These are phyloP conservation scores for Ustilago hordei DNA, from an alignment of 1,284 basidiomycete species.

Conservation along the genomic window DNA sequence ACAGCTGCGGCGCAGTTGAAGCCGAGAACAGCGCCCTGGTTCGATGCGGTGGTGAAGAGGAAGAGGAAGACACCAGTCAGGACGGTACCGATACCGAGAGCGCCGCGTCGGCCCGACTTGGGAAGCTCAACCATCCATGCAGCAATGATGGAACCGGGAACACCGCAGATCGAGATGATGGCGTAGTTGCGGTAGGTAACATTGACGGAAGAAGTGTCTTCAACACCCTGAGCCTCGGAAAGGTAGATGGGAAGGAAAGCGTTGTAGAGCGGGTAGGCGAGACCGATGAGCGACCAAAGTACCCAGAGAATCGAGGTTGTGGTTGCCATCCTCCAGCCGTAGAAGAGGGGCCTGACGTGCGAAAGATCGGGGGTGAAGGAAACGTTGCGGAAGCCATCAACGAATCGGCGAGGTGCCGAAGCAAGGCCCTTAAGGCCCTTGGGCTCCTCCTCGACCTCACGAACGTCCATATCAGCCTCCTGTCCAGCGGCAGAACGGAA, in stretches of 20 bases:
- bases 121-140: slow-evolving; percentile 67
- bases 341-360: slow-evolving; percentile 65
- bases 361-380: slow-evolving; percentile 54
- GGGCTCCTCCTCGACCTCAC: slow-evolving; percentile 25
- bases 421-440: slow-evolving; percentile 25
- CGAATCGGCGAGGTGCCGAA: slow-evolving; percentile 24
- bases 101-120: slow-evolving; percentile 64
- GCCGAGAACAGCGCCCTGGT: slow-evolving; percentile 53
- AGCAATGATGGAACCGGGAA: slow-evolving; percentile 67
- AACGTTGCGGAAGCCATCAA: slow-evolving; percentile 24
- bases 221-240: slow-evolving; percentile 31
- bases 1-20: slow-evolving; percentile 64
- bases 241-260: slow-evolving; percentile 68
- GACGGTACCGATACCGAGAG: slow-evolving; percentile 66
- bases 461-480: slow-evolving; percentile 50
- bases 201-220: slow-evolving; percentile 24
- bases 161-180: slow-evolving; percentile 67
- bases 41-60: slow-evolving; percentile 60
- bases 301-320: slow-evolving; percentile 61
- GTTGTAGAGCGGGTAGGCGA: slow-evolving; percentile 69
- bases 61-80: slow-evolving; percentile 68
- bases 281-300: slow-evolving; percentile 67
- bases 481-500: slow-evolving; percentile 67
- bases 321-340: slow-evolving; percentile 57
- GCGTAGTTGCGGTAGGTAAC: slow-evolving; percentile 66